Percentiles rank a stretch among this genome's conserved stretches.
Evolutionary conservation across 495 filamentous ascomycete genomes (phyloP).

Genomic region (Xylaria sp.): DNA sequence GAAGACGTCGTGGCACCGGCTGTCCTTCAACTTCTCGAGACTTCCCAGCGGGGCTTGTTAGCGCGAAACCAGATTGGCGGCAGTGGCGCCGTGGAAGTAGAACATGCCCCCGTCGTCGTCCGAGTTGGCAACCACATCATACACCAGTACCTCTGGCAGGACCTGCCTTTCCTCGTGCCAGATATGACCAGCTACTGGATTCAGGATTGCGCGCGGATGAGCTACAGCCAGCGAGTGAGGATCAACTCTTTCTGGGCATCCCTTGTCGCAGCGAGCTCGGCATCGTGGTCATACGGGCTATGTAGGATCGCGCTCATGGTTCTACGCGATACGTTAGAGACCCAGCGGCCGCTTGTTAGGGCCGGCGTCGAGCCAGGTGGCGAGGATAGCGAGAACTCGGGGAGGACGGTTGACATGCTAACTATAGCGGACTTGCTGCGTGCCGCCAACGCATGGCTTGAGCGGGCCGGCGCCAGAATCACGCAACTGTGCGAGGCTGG

Average conservation of each 20-base stretch:
- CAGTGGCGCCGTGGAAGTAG: constrained; percentile 20
- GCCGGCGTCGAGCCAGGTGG: constrained; percentile 23
- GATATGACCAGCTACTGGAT: constrained; percentile 30
- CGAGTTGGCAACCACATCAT: constrained; percentile 24
- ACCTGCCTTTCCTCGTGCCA: constrained; percentile 28
- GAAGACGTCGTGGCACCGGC: constrained; percentile 23
- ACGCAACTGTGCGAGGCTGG: constrained; percentile 31
- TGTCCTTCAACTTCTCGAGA: constrained; percentile 28
- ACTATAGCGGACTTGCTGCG: constrained; percentile 31
- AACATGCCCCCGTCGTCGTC: constrained; percentile 25
- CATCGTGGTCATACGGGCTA: constrained; percentile 26
- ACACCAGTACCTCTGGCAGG: constrained; percentile 29
- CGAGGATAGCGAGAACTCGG: constrained; percentile 29
- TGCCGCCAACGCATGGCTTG: constrained; percentile 29
- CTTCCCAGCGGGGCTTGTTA: constrained; percentile 24
- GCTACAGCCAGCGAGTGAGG: constrained; percentile 25
- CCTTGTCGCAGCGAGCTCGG: constrained; percentile 24
- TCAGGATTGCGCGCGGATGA: constrained; percentile 30
- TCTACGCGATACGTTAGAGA: constrained; percentile 31
- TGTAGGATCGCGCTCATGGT: constrained; percentile 34
- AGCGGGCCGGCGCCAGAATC: constrained; percentile 27
- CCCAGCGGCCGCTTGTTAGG: constrained; percentile 22
- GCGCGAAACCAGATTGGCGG: constrained; percentile 16
- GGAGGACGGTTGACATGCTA: constrained; percentile 27
- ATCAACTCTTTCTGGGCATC: constrained; percentile 29